Evolutionary conservation across 2,329 filamentous ascomycete species (phyloP).

Genomic region (Colletotrichum limetticola): DNA sequence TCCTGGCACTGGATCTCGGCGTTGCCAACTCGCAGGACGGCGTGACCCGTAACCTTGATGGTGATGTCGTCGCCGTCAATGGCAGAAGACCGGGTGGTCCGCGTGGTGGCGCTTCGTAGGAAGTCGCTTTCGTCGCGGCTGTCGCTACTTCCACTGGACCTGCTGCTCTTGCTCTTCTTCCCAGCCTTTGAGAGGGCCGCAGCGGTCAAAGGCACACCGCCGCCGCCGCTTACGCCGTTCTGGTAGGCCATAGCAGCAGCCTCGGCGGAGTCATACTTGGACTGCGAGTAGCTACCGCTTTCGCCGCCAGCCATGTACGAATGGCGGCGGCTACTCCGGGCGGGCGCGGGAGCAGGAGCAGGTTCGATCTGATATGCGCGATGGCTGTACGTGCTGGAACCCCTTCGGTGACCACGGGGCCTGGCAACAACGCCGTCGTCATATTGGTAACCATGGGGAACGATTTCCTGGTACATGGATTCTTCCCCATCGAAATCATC

Average conservation of each 20-base stretch:
- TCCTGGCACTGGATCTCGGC: slow-evolving; percentile 69
- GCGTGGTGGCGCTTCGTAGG: slow-evolving; percentile 69
- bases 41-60: slow-evolving; percentile 67
- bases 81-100: slow-evolving; percentile 64
- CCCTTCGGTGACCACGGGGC: slow-evolving; percentile 41
- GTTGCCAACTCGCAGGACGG: slow-evolving; percentile 66
- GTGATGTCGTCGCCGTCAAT: slow-evolving; percentile 66
- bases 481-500: slow-evolving; percentile 49
- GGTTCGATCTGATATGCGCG: slow-evolving; percentile 55
- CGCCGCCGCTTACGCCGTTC: slow-evolving; percentile 59
- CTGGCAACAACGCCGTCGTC: slow-evolving; percentile 48
- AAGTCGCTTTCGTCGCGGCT: slow-evolving; percentile 74
- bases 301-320: slow-evolving; percentile 53
- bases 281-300: slow-evolving; percentile 47
- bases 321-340: slow-evolving; percentile 46
- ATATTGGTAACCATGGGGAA: slow-evolving; percentile 46
- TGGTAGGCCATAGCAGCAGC: slow-evolving; percentile 62
- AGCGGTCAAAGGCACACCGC: slow-evolving; percentile 62
- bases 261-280: slow-evolving; percentile 57
- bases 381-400: slow-evolving; percentile 49
- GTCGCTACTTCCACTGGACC: slow-evolving; percentile 66
- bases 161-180: slow-evolving; percentile 60
- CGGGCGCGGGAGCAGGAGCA: slow-evolving; percentile 38
- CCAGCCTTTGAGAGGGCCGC: slow-evolving; percentile 64
- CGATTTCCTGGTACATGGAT: slow-evolving; percentile 51